A percentile compares a stretch with the other conserved stretches of the same genome.
Evolutionary conservation across 2,329 filamentous ascomycete species (phyloP).

Genomic region (Fusarium illudens): DNA sequence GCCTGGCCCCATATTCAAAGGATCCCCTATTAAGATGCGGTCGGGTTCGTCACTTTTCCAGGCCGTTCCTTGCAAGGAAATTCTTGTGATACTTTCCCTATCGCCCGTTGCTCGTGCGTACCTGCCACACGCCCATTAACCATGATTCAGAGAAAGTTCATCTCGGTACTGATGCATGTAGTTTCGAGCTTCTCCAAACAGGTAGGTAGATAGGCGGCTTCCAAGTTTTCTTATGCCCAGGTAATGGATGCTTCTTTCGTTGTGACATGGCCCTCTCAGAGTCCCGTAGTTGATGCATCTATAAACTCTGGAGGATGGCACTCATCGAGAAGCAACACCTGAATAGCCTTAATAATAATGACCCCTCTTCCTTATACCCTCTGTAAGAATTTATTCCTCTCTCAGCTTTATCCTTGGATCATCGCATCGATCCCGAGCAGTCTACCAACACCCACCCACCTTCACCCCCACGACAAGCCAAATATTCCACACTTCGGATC

Average conservation of each 20-base stretch:
- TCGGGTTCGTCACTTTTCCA: too few relatives aligned
- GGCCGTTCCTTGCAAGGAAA: too few relatives aligned
- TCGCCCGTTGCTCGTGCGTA: too few relatives aligned
- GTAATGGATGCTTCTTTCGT: background rate
- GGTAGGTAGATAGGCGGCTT: too few relatives aligned
- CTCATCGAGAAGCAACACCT: background rate
- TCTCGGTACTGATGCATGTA: background rate
- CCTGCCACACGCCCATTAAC: too few relatives aligned
- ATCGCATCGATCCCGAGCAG: background rate
- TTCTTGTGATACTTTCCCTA: too few relatives aligned
- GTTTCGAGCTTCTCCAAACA: background rate
- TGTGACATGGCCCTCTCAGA: background rate
- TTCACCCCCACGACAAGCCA: background rate
- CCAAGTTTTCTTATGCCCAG: background rate
- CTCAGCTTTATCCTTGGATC: background rate
- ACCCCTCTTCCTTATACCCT: background rate
- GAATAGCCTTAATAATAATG: background rate
- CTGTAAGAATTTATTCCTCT: background rate
- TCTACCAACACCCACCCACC: background rate
- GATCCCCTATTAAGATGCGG: too few relatives aligned
- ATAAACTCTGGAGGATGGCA: background rate
- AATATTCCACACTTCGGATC: background rate
- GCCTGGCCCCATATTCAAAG: too few relatives aligned
- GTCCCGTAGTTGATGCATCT: background rate
- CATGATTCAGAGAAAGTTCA: background rate